Percentiles rank a stretch among this genome's conserved stretches.
Conservation (phyloP, 176 grass and related monocot genomes). For the Typha latifolia region DNA sequence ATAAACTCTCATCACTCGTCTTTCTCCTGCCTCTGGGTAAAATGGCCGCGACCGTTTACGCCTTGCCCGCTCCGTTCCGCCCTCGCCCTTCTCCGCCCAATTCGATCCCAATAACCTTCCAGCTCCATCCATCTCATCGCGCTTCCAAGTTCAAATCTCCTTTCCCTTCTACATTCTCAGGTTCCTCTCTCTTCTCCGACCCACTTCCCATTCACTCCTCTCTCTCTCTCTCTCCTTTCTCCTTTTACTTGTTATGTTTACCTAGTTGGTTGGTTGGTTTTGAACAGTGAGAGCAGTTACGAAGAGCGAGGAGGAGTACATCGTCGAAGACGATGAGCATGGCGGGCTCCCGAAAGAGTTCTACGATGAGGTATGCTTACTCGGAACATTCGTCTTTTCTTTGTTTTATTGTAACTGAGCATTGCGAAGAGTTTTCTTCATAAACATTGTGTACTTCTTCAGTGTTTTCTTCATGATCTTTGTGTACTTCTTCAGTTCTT, state of each 20-base stretch:
- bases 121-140: background rate
- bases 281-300: constrained; percentile 17
- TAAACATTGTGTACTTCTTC: background rate
- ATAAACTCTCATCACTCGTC: too few relatives aligned
- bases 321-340: constrained; percentile 13
- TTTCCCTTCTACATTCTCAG: background rate
- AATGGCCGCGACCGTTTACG: background rate
- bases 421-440: background rate
- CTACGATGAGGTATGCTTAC: constrained; percentile 46
- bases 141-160: background rate
- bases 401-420: background rate
- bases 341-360: constrained; percentile 47
- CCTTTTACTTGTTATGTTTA: background rate
- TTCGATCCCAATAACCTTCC: background rate
- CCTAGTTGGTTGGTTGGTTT: background rate
- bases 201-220: background rate
- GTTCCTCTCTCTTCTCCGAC: background rate
- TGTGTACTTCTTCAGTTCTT: constrained; percentile 6
- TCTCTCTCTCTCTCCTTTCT: too few relatives aligned
- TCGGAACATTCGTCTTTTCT: background rate
- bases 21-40: background rate
- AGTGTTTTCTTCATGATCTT: background rate
- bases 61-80: background rate
- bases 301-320: constrained; percentile 19
- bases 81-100: background rate